Percentiles rank a stretch among this genome's conserved stretches.
These are phyloP conservation scores for Sordariomycetes sp. DNA, from an alignment of 2,329 filamentous ascomycete genomes.

Conservation along the genomic window DNA sequence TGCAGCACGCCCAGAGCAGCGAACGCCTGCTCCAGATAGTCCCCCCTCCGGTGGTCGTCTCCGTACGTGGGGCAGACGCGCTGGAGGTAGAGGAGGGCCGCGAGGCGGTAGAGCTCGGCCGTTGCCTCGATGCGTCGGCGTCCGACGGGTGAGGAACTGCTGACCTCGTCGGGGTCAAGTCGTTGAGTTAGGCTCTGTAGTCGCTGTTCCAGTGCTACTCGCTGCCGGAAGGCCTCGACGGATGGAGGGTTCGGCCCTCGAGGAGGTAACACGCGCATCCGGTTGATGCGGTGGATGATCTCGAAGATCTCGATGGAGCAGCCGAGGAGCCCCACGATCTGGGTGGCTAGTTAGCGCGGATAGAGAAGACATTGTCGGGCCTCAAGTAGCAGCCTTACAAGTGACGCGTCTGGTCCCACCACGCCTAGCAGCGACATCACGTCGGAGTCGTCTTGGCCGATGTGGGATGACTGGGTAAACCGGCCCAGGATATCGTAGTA, in stretches of 20 bases:
- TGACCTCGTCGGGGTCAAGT: background rate
- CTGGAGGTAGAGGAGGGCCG: slow-evolving; percentile 32
- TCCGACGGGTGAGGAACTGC: background rate
- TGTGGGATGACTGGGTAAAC: background rate
- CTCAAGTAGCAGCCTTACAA: background rate
- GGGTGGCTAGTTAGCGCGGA: background rate
- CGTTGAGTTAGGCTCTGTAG: background rate
- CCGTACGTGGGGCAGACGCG: slow-evolving; percentile 14
- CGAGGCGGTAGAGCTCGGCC: slow-evolving; percentile 39
- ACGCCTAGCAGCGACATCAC: background rate
- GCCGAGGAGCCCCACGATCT: background rate
- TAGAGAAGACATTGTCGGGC: too few species aligned
- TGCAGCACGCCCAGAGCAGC: slow-evolving; percentile 22
- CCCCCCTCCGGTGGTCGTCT: slow-evolving; percentile 7
- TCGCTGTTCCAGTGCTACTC: background rate
- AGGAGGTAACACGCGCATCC: background rate
- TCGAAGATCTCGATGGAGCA: background rate
- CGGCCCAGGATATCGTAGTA: background rate
- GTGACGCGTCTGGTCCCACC: background rate
- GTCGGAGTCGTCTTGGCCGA: background rate
- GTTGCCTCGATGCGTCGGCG: slow-evolving; percentile 17
- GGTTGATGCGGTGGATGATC: background rate
- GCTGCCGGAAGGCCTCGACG: background rate
- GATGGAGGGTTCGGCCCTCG: background rate
- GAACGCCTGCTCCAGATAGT: slow-evolving; percentile 23